A percentile compares a stretch with the other conserved stretches of the same genome.
Evolutionary conservation across 805 yeast species (phyloP).

Genomic region (Wickerhamiella bombiphila): DNA sequence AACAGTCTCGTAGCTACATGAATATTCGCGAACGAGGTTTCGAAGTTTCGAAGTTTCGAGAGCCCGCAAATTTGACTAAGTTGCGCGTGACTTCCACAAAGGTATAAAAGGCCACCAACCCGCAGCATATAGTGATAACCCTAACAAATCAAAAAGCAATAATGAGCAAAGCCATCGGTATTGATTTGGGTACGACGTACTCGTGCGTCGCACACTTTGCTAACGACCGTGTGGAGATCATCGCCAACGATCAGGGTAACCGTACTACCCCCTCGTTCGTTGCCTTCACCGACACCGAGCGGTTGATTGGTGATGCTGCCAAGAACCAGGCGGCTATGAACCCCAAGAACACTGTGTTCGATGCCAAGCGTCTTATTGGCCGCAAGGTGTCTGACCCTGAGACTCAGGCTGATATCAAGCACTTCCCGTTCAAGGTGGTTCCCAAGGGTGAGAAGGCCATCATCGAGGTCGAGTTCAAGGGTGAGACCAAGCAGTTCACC

Average conservation of each 20-base stretch:
- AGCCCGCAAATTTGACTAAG: no score
- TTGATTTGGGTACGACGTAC: constrained; percentile 85
- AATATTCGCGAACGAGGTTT: no score
- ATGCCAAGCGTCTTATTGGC: constrained; percentile 90
- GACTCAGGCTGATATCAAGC: constrained; percentile 67
- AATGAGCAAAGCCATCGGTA: constrained; percentile 20
- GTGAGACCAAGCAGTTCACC: constrained; percentile 72
- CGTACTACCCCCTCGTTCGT: constrained; percentile 96
- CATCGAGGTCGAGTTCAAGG: constrained; percentile 76
- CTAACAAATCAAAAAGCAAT: no score
- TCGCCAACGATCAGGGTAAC: constrained; percentile 97
- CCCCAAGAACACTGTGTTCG: constrained; percentile 85
- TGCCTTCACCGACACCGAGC: constrained; percentile 89
- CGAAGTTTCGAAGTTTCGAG: no score
- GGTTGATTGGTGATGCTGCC: constrained; percentile 95
- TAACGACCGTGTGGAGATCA: constrained; percentile 82
- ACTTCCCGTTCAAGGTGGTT: constrained; percentile 73
- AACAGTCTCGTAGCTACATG: no score
- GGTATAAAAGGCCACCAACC: no score
- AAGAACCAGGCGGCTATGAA: constrained; percentile 98
- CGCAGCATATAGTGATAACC: no score
- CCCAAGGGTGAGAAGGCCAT: constrained; percentile 76
- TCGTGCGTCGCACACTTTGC: constrained; percentile 88
- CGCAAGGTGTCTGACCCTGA: constrained; percentile 66
- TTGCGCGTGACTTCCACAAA: no score